Base-by-base conservation (phyloP, 257 asterid genomes). In the Plantago major region DNA sequence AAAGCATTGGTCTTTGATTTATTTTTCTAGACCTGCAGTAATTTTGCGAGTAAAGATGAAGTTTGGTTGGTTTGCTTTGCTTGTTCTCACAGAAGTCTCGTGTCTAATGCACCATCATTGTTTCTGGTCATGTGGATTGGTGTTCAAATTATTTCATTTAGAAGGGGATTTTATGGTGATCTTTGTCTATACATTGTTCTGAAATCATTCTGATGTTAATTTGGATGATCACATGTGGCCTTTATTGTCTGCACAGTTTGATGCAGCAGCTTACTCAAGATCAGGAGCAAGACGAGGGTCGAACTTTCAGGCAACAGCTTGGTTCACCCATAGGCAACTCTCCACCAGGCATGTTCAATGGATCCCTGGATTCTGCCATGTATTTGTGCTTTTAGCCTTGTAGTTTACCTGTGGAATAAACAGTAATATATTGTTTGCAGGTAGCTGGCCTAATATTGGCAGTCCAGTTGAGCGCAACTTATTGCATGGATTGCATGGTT, bases 391-490 rank as follows among this genome's bases (percentile, higher is more conserved):
- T 37, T 19, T 17, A 16, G 9, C 51, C 17, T 54, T 48, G 14
- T 48, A 45, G 18, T 30, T 16, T 15, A 19, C 26, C 17, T 45
- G 42, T 12, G 53, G 14, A 30, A 10, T 61, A 19, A 19, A 46
- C 42, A 30, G 19, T 46, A 15, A 10, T 18, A 42, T 62, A 8
- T 15, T 49, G 43, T 33, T 62, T 52, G 71, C 79, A 88, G 96
- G 86, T 71, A 76, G 62, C 69, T 81, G 92, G 95, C 75, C 82
- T 14, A 79, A 54, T 48, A 69, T 81, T 62, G 78, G 82, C 68
- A 81, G 90, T 62, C 78, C 84, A 18, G 42, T 69, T 46, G 96
- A 81, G 55, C 78, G 67, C 26, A 74, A 72, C 60, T 64, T 82
- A 63, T 67, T 70, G 69, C 74, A 57, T 30, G 74, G 76, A 75